These are phyloP conservation scores for Fusarium lateritium DNA, from an alignment of 2,329 filamentous ascomycete species.

Conservation along the genomic window DNA sequence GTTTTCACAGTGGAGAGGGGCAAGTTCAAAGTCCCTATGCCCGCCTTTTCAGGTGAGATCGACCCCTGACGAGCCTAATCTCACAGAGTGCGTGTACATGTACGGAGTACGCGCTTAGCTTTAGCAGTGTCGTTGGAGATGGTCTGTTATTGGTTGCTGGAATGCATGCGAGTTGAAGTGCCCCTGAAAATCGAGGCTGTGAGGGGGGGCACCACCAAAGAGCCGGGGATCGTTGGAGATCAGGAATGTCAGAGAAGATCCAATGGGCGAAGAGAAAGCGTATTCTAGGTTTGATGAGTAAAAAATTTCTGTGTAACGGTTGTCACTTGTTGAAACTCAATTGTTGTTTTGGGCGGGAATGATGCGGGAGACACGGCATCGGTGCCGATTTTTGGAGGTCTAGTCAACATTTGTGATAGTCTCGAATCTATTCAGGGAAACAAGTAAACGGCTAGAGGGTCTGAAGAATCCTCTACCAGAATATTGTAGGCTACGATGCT, in stretches of 20 bases:
- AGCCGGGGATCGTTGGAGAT: conserved; percentile 26
- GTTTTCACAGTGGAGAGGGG: conserved; percentile 8
- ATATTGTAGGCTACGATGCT: neutral
- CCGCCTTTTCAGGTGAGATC: conserved; percentile 23
- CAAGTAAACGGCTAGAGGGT: neutral
- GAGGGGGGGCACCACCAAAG: conserved; percentile 1
- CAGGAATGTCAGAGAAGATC: conserved; percentile 30
- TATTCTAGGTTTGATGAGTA: conserved; percentile 14
- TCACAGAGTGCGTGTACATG: conserved; percentile 3
- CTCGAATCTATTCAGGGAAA: no score
- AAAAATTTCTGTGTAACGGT: conserved; percentile 7
- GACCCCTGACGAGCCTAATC: conserved; percentile 27
- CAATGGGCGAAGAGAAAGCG: conserved; percentile 16
- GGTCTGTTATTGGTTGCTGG: conserved; percentile 24
- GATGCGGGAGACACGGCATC: conserved; percentile 10
- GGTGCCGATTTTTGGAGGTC: conserved; percentile 13
- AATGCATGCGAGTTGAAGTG: conserved; percentile 4
- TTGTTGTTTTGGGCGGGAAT: conserved; percentile 22
- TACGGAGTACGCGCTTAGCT: conserved; percentile 3
- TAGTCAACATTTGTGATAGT: conserved; percentile 4
- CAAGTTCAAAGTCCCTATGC: neutral
- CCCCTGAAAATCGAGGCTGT: conserved; percentile 43
- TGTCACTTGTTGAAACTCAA: conserved; percentile 21
- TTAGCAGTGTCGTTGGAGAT: neutral
- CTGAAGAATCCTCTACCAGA: neutral